Percentiles rank a stretch among this genome's conserved stretches.
These are phyloP conservation scores for Penicillium macrosclerotiorum DNA, from an alignment of 495 filamentous ascomycete genomes.

Conservation along the genomic window DNA sequence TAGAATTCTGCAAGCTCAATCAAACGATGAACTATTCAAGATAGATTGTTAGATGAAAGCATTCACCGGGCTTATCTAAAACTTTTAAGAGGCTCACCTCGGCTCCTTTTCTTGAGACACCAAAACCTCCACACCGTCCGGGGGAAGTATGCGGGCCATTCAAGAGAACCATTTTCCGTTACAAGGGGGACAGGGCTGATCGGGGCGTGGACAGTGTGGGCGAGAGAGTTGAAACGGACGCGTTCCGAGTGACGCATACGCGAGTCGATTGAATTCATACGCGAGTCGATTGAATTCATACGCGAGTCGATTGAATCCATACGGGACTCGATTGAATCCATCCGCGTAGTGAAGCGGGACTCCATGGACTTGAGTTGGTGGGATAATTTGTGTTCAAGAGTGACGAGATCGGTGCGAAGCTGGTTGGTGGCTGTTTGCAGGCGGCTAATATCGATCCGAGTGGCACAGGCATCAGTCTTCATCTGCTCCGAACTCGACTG, in stretches of 20 bases:
- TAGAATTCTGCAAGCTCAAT: slow-evolving; percentile 44
- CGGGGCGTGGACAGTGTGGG: slow-evolving; percentile 36
- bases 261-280: slow-evolving; percentile 14
- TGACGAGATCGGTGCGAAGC: slow-evolving; percentile 38
- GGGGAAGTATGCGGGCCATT: slow-evolving; percentile 41
- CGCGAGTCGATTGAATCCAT: slow-evolving; percentile 22
- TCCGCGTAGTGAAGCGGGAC: too few species aligned
- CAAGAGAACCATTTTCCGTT: slow-evolving; percentile 32
- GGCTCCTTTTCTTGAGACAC: slow-evolving; percentile 44
- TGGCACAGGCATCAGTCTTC: slow-evolving; percentile 34
- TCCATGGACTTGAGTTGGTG: slow-evolving; percentile 23
- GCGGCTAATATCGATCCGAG: slow-evolving; percentile 39
- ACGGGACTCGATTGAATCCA: slow-evolving; percentile 25
- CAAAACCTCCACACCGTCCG: slow-evolving; percentile 44
- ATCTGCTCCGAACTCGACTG: slow-evolving; percentile 33
- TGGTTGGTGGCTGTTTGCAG: slow-evolving; percentile 35
- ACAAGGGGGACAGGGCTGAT: slow-evolving; percentile 39
- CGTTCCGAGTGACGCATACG: slow-evolving; percentile 31
- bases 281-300: slow-evolving; percentile 8
- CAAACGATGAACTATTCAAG: slow-evolving; percentile 38
- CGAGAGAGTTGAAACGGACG: slow-evolving; percentile 42
- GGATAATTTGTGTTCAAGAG: slow-evolving; percentile 34
- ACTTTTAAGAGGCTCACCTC: slow-evolving; percentile 38
- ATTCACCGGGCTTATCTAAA: too few species aligned
- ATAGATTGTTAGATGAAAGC: slow-evolving; percentile 18